Evolutionary conservation across 805 yeast genomes (phyloP).

Genomic region (Ogataea paradorogensis): DNA sequence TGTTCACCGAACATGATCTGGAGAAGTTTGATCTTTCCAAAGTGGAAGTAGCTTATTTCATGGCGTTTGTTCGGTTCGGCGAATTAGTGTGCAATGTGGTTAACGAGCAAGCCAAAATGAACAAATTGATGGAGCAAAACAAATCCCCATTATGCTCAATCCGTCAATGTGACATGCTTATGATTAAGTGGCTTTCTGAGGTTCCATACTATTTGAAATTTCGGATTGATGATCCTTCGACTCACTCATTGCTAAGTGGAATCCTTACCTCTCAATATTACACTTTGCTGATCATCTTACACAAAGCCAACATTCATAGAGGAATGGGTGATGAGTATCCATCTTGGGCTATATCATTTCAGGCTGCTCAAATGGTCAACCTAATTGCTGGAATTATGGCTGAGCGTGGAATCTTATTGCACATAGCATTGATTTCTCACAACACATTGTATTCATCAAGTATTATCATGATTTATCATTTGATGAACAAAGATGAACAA

Average conservation of each 20-base stretch:
- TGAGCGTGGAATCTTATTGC: slow-evolving; percentile 48
- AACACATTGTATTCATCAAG: slow-evolving; percentile 54
- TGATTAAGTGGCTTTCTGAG: slow-evolving; percentile 73
- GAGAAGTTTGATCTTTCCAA: slow-evolving; percentile 49
- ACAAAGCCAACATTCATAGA: slow-evolving; percentile 61
- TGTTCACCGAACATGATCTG: slow-evolving; percentile 65
- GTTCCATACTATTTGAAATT: slow-evolving; percentile 63
- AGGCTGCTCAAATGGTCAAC: slow-evolving; percentile 74
- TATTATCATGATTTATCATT: slow-evolving; percentile 68
- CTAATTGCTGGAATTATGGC: slow-evolving; percentile 55
- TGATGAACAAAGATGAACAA: slow-evolving; percentile 30
- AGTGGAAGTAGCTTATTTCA: slow-evolving; percentile 54
- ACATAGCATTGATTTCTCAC: slow-evolving; percentile 38
- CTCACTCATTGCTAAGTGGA: slow-evolving; percentile 57
- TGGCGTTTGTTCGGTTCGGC: slow-evolving; percentile 61
- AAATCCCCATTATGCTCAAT: slow-evolving; percentile 38
- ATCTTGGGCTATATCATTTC: slow-evolving; percentile 78
- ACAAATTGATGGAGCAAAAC: slow-evolving; percentile 52
- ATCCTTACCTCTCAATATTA: slow-evolving; percentile 67
- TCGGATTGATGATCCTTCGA: slow-evolving; percentile 50
- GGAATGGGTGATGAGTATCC: slow-evolving; percentile 38
- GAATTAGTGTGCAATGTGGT: slow-evolving; percentile 70
- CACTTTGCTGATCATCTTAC: slow-evolving; percentile 66
- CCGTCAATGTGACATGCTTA: slow-evolving; percentile 66
- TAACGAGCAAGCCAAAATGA: slow-evolving; percentile 67